phyloP scores from a whole-genome alignment of 1,284 basidiomycete genomes.

The Farysia itapuensis region DNA sequence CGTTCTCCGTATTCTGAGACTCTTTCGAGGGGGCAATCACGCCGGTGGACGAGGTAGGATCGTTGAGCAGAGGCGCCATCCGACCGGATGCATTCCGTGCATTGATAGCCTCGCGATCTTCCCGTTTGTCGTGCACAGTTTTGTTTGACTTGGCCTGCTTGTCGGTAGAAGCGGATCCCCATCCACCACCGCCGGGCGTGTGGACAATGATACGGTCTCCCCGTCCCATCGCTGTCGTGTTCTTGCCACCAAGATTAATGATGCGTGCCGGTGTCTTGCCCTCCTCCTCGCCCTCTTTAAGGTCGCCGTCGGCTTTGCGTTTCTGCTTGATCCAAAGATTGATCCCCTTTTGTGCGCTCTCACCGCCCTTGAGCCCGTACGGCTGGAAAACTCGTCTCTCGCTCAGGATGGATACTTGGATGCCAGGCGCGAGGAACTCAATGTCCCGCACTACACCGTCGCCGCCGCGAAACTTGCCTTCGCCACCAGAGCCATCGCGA shows the following conservation, averaged over 20 bases:
- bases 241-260: constrained; percentile 87
- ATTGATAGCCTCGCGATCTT: constrained; percentile 20
- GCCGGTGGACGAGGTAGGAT: constrained; percentile 9
- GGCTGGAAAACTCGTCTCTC: constrained; percentile 86
- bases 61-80: constrained; percentile 34
- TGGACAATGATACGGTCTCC: constrained; percentile 79
- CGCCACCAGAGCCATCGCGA: constrained; percentile 74
- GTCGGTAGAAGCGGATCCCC: constrained; percentile 65
- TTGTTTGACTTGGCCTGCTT: neutral
- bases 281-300: constrained; percentile 50
- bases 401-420: constrained; percentile 83
- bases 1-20: constrained; percentile 6
- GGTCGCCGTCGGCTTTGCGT: constrained; percentile 72
- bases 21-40: constrained; percentile 15
- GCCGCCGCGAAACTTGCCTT: constrained; percentile 77
- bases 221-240: constrained; percentile 80
- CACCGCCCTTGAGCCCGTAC: constrained; percentile 86
- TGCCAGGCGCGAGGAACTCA: constrained; percentile 74
- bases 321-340: constrained; percentile 87
- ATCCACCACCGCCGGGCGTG: constrained; percentile 91
- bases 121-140: neutral
- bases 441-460: constrained; percentile 85
- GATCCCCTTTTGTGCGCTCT: constrained; percentile 72
- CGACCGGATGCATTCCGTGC: constrained; percentile 24
- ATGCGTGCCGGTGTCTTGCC: constrained; percentile 63